These are phyloP conservation scores for Adenanthera pavonina DNA, from an alignment of 306 rosid genomes.

Conservation along the genomic window DNA sequence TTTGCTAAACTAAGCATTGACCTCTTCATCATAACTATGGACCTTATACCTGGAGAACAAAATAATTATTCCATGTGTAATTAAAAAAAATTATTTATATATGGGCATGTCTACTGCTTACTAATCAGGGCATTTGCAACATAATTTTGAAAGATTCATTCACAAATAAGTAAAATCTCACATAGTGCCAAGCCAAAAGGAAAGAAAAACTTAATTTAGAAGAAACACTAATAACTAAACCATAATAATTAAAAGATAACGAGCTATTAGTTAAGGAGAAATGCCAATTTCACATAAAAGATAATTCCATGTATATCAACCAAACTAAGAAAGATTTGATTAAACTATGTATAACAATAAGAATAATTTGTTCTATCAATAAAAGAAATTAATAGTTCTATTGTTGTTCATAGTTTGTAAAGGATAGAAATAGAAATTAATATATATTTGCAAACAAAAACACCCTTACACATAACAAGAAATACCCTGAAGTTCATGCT, in stretches of 20 bases:
- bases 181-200: too few species aligned
- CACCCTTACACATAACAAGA: neutral
- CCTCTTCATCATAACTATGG: slow-evolving; percentile 55
- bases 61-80: slow-evolving; percentile 27
- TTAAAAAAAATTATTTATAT: neutral
- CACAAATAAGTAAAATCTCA: neutral
- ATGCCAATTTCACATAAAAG: neutral
- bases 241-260: neutral
- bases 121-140: neutral
- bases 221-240: neutral
- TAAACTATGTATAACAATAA: neutral
- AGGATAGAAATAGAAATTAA: neutral
- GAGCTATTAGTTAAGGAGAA: neutral
- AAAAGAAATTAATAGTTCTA: neutral
- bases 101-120: neutral
- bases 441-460: neutral
- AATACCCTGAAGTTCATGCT: neutral
- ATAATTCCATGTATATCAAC: neutral
- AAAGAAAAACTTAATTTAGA: neutral
- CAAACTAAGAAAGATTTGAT: neutral
- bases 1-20: slow-evolving; percentile 74
- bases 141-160: neutral
- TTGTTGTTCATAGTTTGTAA: neutral
- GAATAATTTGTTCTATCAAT: neutral
- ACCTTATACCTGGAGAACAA: slow-evolving; percentile 65